Base-by-base conservation (phyloP, 2,329 filamentous ascomycete species). In the Fusarium gaditjirri region DNA sequence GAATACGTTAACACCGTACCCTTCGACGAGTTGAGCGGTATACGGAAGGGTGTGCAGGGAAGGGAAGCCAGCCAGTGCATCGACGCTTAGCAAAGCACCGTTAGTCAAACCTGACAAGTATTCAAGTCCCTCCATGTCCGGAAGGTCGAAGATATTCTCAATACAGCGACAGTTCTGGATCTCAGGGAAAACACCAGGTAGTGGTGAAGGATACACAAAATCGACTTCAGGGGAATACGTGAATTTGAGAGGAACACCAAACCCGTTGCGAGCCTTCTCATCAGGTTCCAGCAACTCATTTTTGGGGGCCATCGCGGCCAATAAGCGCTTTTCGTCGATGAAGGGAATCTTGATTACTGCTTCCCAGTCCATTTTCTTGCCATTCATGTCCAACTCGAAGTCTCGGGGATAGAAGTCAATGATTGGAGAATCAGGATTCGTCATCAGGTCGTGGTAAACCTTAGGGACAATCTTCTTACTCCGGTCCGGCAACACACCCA, bases 361-460 rank as follows among this genome's bases (percentile, higher is more conserved):
- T 80, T 99, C 96, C 96, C 96, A 99, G 72, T 99, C 97, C 93
- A 97, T 97, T 84, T 97, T 99, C 86, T 99, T 99, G 66, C 96
- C 97, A 76, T 99, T 98, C 96, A 99, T 98, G 80, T 99, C 97
- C 43, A 99, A 87, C 73, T 97, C 94, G 78, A 99, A 99, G 77
- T 99, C 96, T 76, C 95, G 90, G 5, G 96, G 96, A 78, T 99
- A 99, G 80, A 99, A 99, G 80, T 99, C 96, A 78, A 97, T 93
- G 80, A 99, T 99, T 4, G 96, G 94, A 21, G 95, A 98, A 21
- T 93, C 89, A 4, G 92, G 87, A 61, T 93, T 93, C 4, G 94
- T 98, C 96, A 99, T 99, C 53, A 99, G 86, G 31, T 94, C 90
- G 82, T 96, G 94, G 81, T 97, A 98, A 8, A 94, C 90, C 39